Percentiles rank a stretch among this genome's conserved stretches.
phyloP scores from a whole-genome alignment of 1,139 yeast genomes.

The Yueomyces sp. region DNA sequence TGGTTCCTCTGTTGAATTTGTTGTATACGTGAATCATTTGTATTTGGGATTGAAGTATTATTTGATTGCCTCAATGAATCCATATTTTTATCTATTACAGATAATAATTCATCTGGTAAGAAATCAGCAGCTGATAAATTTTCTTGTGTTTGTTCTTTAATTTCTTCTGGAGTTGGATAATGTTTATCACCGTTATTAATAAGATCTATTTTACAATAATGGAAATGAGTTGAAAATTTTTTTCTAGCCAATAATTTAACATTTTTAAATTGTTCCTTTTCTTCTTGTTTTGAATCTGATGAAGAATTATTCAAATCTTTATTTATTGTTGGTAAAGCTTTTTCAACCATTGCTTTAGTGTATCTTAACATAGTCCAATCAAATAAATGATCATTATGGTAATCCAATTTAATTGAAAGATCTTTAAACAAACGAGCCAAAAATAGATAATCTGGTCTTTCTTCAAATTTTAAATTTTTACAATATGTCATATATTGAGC shows the following conservation, averaged over 20 bases:
- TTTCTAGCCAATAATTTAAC: conserved; percentile 23
- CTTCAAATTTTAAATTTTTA: conserved; percentile 85
- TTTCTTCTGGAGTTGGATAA: conserved; percentile 25
- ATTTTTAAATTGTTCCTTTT: conserved; percentile 21
- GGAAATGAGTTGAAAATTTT: conserved; percentile 25
- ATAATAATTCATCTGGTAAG: conserved; percentile 17
- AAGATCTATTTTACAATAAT: conserved; percentile 13
- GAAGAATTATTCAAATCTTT: conserved; percentile 1
- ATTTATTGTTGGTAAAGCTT: conserved; percentile 2
- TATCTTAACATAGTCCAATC: conserved; percentile 94
- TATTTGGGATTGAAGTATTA: conserved; percentile 38
- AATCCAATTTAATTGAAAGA: conserved; percentile 77
- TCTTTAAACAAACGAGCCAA: conserved; percentile 86
- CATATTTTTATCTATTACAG: conserved; percentile 20
- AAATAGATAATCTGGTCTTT: conserved; percentile 88
- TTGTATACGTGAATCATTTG: background rate
- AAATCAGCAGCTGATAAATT: conserved; percentile 18
- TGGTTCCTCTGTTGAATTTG: conserved; percentile 7
- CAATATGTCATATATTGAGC: conserved; percentile 82
- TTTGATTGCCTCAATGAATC: conserved; percentile 16
- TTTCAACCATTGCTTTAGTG: conserved; percentile 40
- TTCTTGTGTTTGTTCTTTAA: conserved; percentile 20
- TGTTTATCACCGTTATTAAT: conserved; percentile 18
- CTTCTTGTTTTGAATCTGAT: conserved; percentile 10
- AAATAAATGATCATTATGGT: conserved; percentile 86